Conservation (phyloP, 805 yeast species). For the Metschnikowia chrysomelidarum region DNA sequence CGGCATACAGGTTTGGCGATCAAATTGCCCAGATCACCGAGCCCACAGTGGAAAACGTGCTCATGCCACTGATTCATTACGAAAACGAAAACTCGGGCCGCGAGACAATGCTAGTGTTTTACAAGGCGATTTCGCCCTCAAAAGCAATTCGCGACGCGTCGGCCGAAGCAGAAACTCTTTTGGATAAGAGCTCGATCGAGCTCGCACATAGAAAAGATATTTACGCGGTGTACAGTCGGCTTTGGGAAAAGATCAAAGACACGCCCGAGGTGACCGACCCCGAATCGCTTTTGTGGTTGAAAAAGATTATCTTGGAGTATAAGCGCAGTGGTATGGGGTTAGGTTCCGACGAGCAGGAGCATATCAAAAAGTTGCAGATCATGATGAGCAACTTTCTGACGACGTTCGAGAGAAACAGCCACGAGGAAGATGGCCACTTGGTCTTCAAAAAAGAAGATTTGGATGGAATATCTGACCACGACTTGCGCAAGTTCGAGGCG, state of each 20-base stretch:
- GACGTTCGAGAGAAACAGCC: conserved; percentile 61
- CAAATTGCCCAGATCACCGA: conserved; percentile 45
- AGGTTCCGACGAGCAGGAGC: conserved; percentile 50
- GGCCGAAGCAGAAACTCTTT: conserved; percentile 54
- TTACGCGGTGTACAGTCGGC: conserved; percentile 53
- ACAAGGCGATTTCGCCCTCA: conserved; percentile 66
- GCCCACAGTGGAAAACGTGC: conserved; percentile 57
- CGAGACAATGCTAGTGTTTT: conserved; percentile 58
- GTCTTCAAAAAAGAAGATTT: conserved; percentile 63
- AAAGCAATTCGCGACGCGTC: conserved; percentile 73
- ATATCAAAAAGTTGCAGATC: conserved; percentile 57
- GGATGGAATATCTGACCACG: conserved; percentile 70
- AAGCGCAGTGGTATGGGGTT: conserved; percentile 70
- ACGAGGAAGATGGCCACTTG: conserved; percentile 65
- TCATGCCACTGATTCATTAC: conserved; percentile 50
- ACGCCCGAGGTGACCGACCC: conserved; percentile 29
- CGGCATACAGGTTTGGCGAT: conserved; percentile 51
- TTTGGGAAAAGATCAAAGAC: conserved; percentile 38
- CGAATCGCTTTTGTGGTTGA: conserved; percentile 57
- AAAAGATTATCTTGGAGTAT: conserved; percentile 55
- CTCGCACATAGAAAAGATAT: conserved; percentile 64
- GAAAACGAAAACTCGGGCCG: conserved; percentile 49
- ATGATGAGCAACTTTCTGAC: conserved; percentile 56
- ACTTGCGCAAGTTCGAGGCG: conserved; percentile 55
- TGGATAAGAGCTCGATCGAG: conserved; percentile 61